Evolutionary conservation across 1,139 yeast genomes (phyloP), one percentile per base, ranked within the genome.

Genomic region (Hanseniaspora gamundiae): DNA sequence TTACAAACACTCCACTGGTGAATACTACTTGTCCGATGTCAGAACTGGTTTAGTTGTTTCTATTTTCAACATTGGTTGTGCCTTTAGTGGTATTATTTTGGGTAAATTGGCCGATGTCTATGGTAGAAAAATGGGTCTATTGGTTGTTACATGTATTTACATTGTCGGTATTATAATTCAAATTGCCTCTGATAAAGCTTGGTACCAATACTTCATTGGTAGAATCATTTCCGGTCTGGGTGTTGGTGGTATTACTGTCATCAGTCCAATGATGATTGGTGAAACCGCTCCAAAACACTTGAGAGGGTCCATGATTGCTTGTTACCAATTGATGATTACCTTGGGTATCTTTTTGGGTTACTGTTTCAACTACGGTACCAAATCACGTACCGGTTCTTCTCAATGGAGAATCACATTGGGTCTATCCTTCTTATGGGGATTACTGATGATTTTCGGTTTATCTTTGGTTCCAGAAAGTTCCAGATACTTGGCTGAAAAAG

Each of bases 381-480:
- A 71, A 57, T 64, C 61, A 44, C 56, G 58, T 51, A 55, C 48
- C 64, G 66, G 71, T 59, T 66, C 78, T 41, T 71, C 74, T 38
- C 78, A 77, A 60, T 77, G 80, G 76, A 74, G 81, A 70, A 70
- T 76, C 49, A 79, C 78, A 44, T 64, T 78, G 55, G 82, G 81
- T 51, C 54, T 71, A 43, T 65, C 68, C 50, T 68, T 71, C 54
- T 61, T 62, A 42, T 70, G 71, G 70, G 70, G 71, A 26, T 42
- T 60, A 39, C 51, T 68, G 39, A 60, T 69, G 56, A 52, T 67
- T 41, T 49, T 59, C 41, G 91, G 84, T 61, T 75, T 80, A 76
- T 52, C 70, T 44, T 67, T 78, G 54, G 73, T 80, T 65, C 93
- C 93, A 47, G 94, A 83, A 62, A 77, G 88, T 41, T 87, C 93